Evolutionary conservation across 805 yeast species (phyloP).

Genomic region (Cephaloascus albidus): DNA sequence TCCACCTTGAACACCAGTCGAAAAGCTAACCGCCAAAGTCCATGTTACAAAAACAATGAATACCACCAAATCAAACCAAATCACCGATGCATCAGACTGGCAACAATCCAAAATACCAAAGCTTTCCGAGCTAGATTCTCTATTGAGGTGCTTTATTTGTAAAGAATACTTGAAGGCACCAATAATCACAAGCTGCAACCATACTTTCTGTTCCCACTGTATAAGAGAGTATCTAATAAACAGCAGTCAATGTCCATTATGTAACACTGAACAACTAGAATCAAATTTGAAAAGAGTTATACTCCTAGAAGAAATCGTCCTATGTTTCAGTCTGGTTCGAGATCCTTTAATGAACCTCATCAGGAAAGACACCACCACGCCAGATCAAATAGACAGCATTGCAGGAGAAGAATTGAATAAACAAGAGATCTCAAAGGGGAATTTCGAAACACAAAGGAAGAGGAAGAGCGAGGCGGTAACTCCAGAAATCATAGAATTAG

Average conservation of each 20-base stretch:
- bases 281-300: slow-evolving; percentile 59
- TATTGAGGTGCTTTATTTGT: slow-evolving; percentile 79
- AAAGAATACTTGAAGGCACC: slow-evolving; percentile 77
- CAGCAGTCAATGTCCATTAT: slow-evolving; percentile 66
- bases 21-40: too few relatives aligned
- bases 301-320: slow-evolving; percentile 61
- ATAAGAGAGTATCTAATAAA: slow-evolving; percentile 61
- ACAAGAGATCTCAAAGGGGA: too few relatives aligned
- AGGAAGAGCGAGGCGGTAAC: too few relatives aligned
- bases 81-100: slow-evolving; percentile 75
- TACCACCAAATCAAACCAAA: neutral
- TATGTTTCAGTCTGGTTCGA: slow-evolving; percentile 27
- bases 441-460: too few relatives aligned
- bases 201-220: slow-evolving; percentile 84
- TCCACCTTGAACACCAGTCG: too few relatives aligned
- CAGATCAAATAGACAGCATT: slow-evolving; percentile 18
- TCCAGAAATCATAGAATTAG: slow-evolving; percentile 6
- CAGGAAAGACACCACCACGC: slow-evolving; percentile 5
- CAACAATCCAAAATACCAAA: slow-evolving; percentile 40
- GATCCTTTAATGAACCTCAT: neutral
- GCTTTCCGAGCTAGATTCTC: slow-evolving; percentile 54
- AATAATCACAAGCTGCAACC: slow-evolving; percentile 76
- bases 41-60: too few relatives aligned
- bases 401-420: slow-evolving; percentile 10
- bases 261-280: slow-evolving; percentile 62